A percentile compares a stretch with the other conserved stretches of the same genome.
Evolutionary conservation across 805 yeast genomes (phyloP).

Genomic region (Saccharomycopsis babjevae): DNA sequence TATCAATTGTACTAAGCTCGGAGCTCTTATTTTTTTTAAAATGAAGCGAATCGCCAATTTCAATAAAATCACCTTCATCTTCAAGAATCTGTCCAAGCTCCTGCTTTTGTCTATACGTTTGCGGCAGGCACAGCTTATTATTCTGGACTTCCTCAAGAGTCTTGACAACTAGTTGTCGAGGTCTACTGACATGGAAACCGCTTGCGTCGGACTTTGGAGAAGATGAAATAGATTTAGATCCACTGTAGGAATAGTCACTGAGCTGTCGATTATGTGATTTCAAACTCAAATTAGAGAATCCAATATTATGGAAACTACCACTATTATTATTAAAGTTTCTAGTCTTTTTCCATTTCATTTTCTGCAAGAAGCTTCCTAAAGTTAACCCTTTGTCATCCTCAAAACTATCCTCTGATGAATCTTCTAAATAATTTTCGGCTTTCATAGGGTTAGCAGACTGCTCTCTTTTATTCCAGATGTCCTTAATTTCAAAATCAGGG

Average conservation of each 20-base stretch:
- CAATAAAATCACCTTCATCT: not conserved
- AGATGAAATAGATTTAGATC: not conserved
- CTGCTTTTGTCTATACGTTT: not conserved
- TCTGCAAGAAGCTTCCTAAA: slow-evolving; percentile 1
- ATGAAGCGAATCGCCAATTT: not conserved
- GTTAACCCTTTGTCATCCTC: not conserved
- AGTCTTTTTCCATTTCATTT: not conserved
- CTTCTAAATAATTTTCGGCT: not conserved
- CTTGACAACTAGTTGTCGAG: slow-evolving; percentile 19
- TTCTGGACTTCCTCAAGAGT: not conserved
- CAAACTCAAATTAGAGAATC: not conserved
- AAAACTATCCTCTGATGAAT: not conserved
- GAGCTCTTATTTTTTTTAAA: too few relatives aligned
- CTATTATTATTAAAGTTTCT: not conserved
- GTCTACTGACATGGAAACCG: slow-evolving; percentile 27
- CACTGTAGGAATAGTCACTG: not conserved
- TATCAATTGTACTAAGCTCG: not conserved
- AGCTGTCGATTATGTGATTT: not conserved
- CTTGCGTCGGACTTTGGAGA: not conserved
- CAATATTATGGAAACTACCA: not conserved
- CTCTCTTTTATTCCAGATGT: slow-evolving; percentile 42
- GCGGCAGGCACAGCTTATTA: not conserved
- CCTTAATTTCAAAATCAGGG: slow-evolving; percentile 43
- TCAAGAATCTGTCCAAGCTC: not conserved
- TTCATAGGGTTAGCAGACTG: slow-evolving; percentile 16